Conservation (phyloP, 768 basidiomycete species). For the Dacryopinax primogenitus region DNA sequence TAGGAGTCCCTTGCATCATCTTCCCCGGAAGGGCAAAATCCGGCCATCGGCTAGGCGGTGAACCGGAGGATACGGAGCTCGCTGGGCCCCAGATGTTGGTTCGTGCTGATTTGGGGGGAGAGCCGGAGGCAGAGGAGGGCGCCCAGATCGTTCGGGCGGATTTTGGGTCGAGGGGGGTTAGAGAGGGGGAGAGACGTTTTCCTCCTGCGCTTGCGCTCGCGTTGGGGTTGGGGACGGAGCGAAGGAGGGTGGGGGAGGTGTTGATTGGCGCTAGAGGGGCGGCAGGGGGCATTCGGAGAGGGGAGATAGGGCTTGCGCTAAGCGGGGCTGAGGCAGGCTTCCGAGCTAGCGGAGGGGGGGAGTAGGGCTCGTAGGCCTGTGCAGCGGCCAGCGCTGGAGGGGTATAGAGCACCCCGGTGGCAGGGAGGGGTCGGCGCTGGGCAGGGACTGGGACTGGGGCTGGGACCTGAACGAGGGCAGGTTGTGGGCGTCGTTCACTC, state of each 20-base stretch:
- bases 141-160: too few species aligned
- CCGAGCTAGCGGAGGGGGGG: background rate
- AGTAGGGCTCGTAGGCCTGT: background rate
- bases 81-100: slow-evolving; percentile 5
- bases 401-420: background rate
- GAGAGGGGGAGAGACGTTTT: background rate
- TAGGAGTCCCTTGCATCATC: background rate
- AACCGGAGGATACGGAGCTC: background rate
- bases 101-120: background rate
- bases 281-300: background rate
- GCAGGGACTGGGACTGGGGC: too few species aligned
- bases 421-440: too few species aligned
- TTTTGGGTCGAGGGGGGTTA: slow-evolving; percentile 7
- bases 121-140: too few species aligned
- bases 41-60: background rate
- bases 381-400: slow-evolving; percentile 7
- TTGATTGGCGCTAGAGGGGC: background rate
- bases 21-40: too few species aligned
- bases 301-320: background rate
- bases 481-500: too few species aligned
- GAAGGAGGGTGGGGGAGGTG: slow-evolving; percentile 9
- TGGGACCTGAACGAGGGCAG: too few species aligned
- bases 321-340: background rate
- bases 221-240: slow-evolving; percentile 3
- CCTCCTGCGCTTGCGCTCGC: slow-evolving; percentile 3